These are phyloP conservation scores for Arthroderma sp. DNA, from an alignment of 2,329 filamentous ascomycete genomes.

Conservation along the genomic window DNA sequence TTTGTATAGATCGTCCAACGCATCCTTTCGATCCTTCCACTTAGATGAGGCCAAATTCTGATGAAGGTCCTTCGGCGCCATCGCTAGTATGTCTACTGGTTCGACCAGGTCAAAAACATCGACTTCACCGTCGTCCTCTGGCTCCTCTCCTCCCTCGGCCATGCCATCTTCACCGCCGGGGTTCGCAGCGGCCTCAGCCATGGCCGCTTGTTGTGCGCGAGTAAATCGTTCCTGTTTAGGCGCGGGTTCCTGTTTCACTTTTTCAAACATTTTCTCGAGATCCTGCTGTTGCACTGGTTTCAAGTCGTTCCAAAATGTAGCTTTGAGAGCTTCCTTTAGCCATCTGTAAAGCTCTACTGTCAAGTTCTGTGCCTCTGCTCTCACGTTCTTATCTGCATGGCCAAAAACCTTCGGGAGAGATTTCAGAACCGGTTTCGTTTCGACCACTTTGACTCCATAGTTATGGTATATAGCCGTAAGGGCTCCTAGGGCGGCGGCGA, in stretches of 20 bases:
- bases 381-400: constrained; percentile 95
- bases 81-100: constrained; percentile 72
- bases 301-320: constrained; percentile 89
- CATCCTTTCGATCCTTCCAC: constrained; percentile 97
- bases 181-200: constrained; percentile 45
- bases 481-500: constrained; percentile 61
- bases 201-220: constrained; percentile 75
- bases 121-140: constrained; percentile 52
- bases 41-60: constrained; percentile 82
- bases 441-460: constrained; percentile 86
- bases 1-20: constrained; percentile 66
- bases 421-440: constrained; percentile 86
- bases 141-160: constrained; percentile 48
- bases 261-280: constrained; percentile 86
- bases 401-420: constrained; percentile 79
- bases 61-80: constrained; percentile 67
- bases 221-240: constrained; percentile 86
- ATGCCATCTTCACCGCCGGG: constrained; percentile 49
- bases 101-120: constrained; percentile 75
- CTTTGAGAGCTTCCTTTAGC: constrained; percentile 96
- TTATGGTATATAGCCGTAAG: constrained; percentile 80
- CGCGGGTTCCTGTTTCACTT: constrained; percentile 70
- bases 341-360: constrained; percentile 93
- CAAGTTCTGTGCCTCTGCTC: constrained; percentile 81
- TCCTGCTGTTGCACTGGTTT: constrained; percentile 94